Conservation (phyloP, 192 early-diverging fungal species). For the Irineochytrium annulatum region DNA sequence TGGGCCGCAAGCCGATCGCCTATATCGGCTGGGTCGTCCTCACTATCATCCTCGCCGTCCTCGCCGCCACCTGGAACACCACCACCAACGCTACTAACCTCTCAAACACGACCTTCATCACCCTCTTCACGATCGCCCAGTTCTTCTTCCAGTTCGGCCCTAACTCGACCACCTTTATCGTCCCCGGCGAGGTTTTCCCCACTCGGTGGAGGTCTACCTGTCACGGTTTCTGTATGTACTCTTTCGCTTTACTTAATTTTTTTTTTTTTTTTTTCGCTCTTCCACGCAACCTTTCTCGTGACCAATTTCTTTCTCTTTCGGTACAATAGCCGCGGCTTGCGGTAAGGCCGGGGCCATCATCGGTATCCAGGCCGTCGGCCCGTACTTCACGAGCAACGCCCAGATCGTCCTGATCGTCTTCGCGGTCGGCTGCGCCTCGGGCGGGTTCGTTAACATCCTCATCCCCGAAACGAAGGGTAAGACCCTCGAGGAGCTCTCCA, state of each 20-base stretch:
- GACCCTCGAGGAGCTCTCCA: slow-evolving; percentile 62
- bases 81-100: slow-evolving; percentile 10
- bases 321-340: slow-evolving; percentile 62
- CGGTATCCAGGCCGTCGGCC: slow-evolving; percentile 39
- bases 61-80: slow-evolving; percentile 29
- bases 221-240: too few species aligned
- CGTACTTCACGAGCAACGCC: slow-evolving; percentile 25
- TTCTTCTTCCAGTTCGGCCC: slow-evolving; percentile 93
- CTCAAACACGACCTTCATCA: slow-evolving; percentile 41
- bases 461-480: slow-evolving; percentile 76
- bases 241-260: too few species aligned
- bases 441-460: slow-evolving; percentile 57
- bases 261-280: too few species aligned
- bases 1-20: slow-evolving; percentile 93
- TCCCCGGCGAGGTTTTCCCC: slow-evolving; percentile 72
- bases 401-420: slow-evolving; percentile 23
- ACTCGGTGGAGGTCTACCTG: slow-evolving; percentile 69
- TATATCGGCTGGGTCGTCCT: slow-evolving; percentile 81
- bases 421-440: slow-evolving; percentile 44
- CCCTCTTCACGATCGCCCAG: slow-evolving; percentile 42
- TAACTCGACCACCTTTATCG: slow-evolving; percentile 82
- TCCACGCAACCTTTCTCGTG: too few species aligned
- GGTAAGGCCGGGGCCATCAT: slow-evolving; percentile 68
- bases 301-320: too few species aligned
- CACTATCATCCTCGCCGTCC: slow-evolving; percentile 65